These are phyloP conservation scores for Pyrus hybrid DNA, from an alignment of 331 rosid genomes.

Conservation along the genomic window DNA sequence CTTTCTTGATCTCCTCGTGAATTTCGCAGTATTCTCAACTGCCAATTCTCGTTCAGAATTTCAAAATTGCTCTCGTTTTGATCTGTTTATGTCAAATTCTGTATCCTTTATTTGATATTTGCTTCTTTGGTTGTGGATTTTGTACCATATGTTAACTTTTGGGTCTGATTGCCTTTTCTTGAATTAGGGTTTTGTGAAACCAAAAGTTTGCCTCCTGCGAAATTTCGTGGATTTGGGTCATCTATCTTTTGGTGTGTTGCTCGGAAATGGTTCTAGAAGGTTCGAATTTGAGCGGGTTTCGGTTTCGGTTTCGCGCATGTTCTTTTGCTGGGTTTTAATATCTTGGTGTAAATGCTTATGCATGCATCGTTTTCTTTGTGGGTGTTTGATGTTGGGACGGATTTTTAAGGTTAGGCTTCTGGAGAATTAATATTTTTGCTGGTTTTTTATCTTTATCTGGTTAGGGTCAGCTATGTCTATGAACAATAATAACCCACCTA, in stretches of 20 bases:
- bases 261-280: not conserved
- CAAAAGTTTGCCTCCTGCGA: not conserved
- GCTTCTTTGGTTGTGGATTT: not conserved
- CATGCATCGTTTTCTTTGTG: not conserved
- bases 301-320: not conserved
- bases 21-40: not conserved
- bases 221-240: not conserved
- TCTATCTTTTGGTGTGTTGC: not conserved
- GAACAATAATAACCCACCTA: constrained; percentile 74
- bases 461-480: constrained; percentile 63
- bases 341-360: not conserved
- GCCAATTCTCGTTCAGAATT: not conserved
- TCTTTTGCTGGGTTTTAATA: constrained; percentile 1
- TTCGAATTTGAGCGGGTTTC: not conserved
- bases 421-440: constrained; percentile 17
- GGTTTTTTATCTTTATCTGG: constrained; percentile 9
- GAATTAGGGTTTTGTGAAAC: constrained; percentile 15
- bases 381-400: not conserved
- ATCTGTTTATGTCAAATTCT: not conserved
- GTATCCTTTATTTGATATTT: not conserved
- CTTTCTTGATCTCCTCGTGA: not conserved
- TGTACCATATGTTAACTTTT: not conserved
- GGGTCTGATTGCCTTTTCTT: not conserved
- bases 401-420: constrained; percentile 5
- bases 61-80: not conserved